These are phyloP conservation scores for Ogataea glucozyma DNA, from an alignment of 805 yeast genomes.

Conservation along the genomic window DNA sequence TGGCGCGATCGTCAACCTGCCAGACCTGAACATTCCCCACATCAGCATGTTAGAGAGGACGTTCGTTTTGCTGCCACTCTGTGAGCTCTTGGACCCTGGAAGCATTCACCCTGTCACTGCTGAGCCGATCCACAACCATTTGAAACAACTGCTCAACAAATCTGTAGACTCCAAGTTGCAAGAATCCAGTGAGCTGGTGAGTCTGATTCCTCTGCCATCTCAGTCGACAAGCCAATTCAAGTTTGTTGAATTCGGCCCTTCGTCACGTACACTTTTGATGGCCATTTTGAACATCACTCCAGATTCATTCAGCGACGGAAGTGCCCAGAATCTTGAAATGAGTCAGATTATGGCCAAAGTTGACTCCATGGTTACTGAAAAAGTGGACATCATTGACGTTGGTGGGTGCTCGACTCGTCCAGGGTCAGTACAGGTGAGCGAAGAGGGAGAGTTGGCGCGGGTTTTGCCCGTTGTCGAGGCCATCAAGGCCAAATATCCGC, in stretches of 20 bases:
- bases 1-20: conserved; percentile 52
- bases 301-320: conserved; percentile 95
- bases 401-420: conserved; percentile 97
- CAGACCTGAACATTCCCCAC: conserved; percentile 78
- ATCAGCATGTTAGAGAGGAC: conserved; percentile 83
- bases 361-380: conserved; percentile 49
- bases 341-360: conserved; percentile 49
- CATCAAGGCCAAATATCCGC: conserved; percentile 45
- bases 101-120: conserved; percentile 82
- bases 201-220: conserved; percentile 46
- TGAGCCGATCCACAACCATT: conserved; percentile 72
- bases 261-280: conserved; percentile 70
- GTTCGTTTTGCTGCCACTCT: conserved; percentile 86
- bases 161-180: conserved; percentile 39
- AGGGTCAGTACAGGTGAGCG: conserved; percentile 61
- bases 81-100: conserved; percentile 73
- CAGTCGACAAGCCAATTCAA: conserved; percentile 24
- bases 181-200: conserved; percentile 51
- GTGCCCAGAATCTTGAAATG: conserved; percentile 40
- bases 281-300: conserved; percentile 89
- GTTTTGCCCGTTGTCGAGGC: conserved; percentile 69
- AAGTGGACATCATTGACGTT: conserved; percentile 80
- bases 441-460: conserved; percentile 66
- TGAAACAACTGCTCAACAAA: conserved; percentile 43
- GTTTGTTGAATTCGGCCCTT: conserved; percentile 40